phyloP scores from a whole-genome alignment of 345 rosid species.

The Pistacia vera region DNA sequence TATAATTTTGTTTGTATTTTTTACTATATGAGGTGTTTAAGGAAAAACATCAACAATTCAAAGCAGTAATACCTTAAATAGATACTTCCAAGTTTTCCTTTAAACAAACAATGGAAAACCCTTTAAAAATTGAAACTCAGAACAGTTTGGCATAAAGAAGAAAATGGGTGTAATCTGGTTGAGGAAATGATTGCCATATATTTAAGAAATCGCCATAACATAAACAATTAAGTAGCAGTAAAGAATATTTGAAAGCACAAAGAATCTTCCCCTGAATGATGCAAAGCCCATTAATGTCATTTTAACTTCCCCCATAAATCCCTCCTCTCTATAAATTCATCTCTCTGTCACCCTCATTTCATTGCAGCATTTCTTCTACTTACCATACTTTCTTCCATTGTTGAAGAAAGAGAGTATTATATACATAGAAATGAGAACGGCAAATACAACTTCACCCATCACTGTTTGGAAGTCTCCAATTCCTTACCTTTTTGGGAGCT shows the following conservation, averaged over 20 bases:
- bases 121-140: background rate
- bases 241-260: constrained; percentile 2
- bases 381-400: too few species aligned
- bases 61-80: too few species aligned
- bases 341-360: background rate
- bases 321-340: constrained; percentile 12
- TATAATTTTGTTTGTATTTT: too few species aligned
- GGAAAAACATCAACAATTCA: too few species aligned
- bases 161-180: background rate
- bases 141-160: background rate
- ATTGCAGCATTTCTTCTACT: background rate
- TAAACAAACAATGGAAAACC: background rate
- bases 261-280: constrained; percentile 7
- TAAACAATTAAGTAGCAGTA: background rate
- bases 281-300: constrained; percentile 12
- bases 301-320: background rate
- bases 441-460: constrained; percentile 16
- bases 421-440: constrained; percentile 10
- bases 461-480: constrained; percentile 46
- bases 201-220: background rate
- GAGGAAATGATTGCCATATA: background rate
- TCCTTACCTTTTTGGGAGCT: constrained; percentile 52
- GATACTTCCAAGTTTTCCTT: too few species aligned
- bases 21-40: too few species aligned
- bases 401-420: background rate